A percentile compares a stretch with the other conserved stretches of the same genome.
phyloP scores from a whole-genome alignment of 2,329 filamentous ascomycete genomes.

The Colletotrichum magnum region DNA sequence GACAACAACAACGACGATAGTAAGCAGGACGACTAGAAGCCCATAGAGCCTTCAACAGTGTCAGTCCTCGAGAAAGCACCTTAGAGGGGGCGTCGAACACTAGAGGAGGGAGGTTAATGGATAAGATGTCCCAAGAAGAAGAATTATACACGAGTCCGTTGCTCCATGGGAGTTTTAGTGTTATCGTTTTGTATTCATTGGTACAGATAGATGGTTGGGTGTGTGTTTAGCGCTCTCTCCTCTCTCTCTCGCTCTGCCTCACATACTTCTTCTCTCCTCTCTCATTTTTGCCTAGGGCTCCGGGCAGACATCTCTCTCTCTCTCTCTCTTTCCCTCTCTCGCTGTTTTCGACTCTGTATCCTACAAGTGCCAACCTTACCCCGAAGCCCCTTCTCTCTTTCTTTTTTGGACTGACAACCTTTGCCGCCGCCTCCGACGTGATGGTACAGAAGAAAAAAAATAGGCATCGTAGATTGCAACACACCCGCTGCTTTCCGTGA shows the following conservation, averaged over 20 bases:
- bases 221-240: not conserved
- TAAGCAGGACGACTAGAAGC: too few relatives aligned
- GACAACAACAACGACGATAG: too few relatives aligned
- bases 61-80: not conserved
- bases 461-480: not conserved
- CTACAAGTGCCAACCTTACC: conserved; percentile 17
- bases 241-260: not conserved
- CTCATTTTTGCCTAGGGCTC: not conserved
- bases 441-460: conserved; percentile 32
- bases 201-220: conserved; percentile 26
- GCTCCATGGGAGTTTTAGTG: not conserved
- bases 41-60: too few relatives aligned
- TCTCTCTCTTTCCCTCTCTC: conserved; percentile 11
- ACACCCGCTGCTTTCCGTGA: not conserved
- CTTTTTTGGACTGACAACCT: not conserved
- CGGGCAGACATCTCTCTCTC: not conserved
- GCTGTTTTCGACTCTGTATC: conserved; percentile 14
- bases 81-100: too few relatives aligned
- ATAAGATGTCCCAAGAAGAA: too few relatives aligned
- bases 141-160: conserved; percentile 24
- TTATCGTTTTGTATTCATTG: conserved; percentile 15
- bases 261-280: not conserved
- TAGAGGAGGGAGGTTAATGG: too few relatives aligned
- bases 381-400: not conserved
- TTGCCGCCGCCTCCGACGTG: not conserved